A percentile compares a stretch with the other conserved stretches of the same genome.
Conservation (phyloP, 345 rosid species). For the Adansonia digitata region DNA sequence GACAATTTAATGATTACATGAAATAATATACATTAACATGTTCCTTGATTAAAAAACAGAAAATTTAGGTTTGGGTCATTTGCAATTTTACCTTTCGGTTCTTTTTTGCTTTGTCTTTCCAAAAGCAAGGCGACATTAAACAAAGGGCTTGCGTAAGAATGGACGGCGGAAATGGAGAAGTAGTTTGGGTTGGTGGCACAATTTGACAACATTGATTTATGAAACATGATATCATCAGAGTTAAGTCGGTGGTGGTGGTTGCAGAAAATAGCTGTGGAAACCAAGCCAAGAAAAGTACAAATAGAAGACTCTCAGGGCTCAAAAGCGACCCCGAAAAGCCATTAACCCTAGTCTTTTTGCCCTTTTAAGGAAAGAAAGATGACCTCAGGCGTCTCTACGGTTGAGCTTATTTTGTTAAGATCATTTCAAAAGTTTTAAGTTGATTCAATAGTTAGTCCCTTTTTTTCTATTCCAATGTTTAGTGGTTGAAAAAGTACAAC, state of each 20-base stretch:
- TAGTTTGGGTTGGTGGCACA: constrained; percentile 6
- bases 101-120: neutral
- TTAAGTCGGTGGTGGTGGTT: neutral
- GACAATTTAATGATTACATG: neutral
- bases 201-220: neutral
- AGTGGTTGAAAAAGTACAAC: too few species aligned
- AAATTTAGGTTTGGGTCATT: neutral
- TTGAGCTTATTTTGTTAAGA: neutral
- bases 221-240: constrained; percentile 14
- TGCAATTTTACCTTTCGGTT: neutral
- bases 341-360: neutral
- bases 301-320: constrained; percentile 1
- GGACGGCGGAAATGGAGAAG: constrained; percentile 16
- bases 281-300: neutral
- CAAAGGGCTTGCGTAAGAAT: neutral
- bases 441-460: neutral
- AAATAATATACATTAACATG: neutral
- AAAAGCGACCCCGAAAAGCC: constrained; percentile 1
- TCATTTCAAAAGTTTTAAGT: neutral
- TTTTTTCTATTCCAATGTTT: neutral
- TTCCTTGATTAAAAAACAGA: neutral
- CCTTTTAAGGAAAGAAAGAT: neutral
- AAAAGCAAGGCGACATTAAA: neutral
- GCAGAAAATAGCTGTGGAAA: constrained; percentile 4
- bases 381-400: neutral